Conservation (phyloP, 768 basidiomycete genomes). For the Royoungia palumana region DNA sequence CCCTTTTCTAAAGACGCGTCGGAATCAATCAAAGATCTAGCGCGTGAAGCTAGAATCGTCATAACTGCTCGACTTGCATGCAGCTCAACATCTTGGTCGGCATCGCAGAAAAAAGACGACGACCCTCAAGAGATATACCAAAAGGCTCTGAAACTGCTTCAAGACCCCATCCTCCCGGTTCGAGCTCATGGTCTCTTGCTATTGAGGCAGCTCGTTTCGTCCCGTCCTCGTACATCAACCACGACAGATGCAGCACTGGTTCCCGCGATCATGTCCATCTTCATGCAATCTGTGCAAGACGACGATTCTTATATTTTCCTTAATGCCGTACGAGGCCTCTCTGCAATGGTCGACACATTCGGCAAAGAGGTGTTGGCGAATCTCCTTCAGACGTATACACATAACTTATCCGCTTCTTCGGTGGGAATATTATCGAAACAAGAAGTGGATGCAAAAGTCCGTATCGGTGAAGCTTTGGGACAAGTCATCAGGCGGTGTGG, state of each 20-base stretch:
- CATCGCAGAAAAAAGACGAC: constrained; percentile 17
- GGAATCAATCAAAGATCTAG: constrained; percentile 50
- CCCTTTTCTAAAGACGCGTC: constrained; percentile 48
- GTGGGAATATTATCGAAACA: constrained; percentile 42
- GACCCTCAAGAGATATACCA: constrained; percentile 69
- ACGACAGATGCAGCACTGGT: constrained; percentile 59
- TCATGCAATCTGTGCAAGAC: constrained; percentile 80
- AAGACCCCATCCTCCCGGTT: constrained; percentile 91
- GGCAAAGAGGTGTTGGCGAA: constrained; percentile 61
- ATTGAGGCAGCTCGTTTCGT: constrained; percentile 69
- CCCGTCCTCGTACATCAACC: constrained; percentile 17
- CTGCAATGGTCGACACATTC: constrained; percentile 76
- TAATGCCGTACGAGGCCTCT: constrained; percentile 86
- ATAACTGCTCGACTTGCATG: constrained; percentile 79
- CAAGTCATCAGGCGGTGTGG: constrained; percentile 75
- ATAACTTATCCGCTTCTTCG: constrained; percentile 43
- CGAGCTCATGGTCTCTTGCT: constrained; percentile 88
- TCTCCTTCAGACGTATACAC: constrained; percentile 66
- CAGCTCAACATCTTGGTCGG: constrained; percentile 37
- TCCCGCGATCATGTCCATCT: constrained; percentile 84
- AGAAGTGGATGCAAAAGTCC: constrained; percentile 69
- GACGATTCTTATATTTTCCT: constrained; percentile 96
- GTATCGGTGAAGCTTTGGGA: constrained; percentile 83
- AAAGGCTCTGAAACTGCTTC: constrained; percentile 80
- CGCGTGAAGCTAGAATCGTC: constrained; percentile 79